These are phyloP conservation scores for Rhizophora mangle DNA, from an alignment of 345 rosid species.

Conservation along the genomic window DNA sequence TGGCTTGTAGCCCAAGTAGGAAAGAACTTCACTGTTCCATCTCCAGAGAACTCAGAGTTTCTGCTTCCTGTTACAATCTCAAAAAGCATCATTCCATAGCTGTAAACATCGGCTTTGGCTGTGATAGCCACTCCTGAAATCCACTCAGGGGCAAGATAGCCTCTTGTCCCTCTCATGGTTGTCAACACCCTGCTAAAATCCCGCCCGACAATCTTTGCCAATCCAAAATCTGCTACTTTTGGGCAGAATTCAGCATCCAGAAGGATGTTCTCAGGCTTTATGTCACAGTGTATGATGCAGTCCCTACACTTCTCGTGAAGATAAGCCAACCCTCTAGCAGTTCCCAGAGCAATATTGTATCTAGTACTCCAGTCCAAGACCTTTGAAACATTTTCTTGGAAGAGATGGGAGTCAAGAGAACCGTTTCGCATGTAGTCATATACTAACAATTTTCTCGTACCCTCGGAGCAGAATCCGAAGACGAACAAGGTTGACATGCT, in stretches of 20 bases:
- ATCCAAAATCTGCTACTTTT: constrained; percentile 82
- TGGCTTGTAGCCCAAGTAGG: constrained; percentile 56
- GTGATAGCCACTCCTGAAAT: constrained; percentile 79
- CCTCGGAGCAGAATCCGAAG: constrained; percentile 89
- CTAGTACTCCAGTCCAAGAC: constrained; percentile 58
- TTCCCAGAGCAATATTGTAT: constrained; percentile 65
- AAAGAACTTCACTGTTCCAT: constrained; percentile 50
- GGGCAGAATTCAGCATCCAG: constrained; percentile 61
- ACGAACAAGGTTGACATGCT: constrained; percentile 73
- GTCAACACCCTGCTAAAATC: constrained; percentile 84
- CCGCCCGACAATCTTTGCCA: constrained; percentile 78
- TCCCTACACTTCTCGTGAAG: constrained; percentile 83
- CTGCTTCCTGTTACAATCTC: constrained; percentile 79
- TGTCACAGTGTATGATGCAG: constrained; percentile 84
- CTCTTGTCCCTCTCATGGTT: constrained; percentile 83
- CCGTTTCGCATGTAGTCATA: constrained; percentile 81
- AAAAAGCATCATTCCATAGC: constrained; percentile 88
- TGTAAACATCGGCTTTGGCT: constrained; percentile 81
- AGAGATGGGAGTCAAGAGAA: constrained; percentile 63
- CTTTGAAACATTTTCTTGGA: constrained; percentile 27
- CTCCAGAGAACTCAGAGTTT: constrained; percentile 52
- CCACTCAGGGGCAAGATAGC: constrained; percentile 93
- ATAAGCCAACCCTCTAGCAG: constrained; percentile 73
- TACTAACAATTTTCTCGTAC: constrained; percentile 52
- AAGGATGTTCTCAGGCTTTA: constrained; percentile 86